Evolutionary conservation across 1,284 basidiomycete genomes (phyloP).

Genomic region (Ustilago bromivora): DNA sequence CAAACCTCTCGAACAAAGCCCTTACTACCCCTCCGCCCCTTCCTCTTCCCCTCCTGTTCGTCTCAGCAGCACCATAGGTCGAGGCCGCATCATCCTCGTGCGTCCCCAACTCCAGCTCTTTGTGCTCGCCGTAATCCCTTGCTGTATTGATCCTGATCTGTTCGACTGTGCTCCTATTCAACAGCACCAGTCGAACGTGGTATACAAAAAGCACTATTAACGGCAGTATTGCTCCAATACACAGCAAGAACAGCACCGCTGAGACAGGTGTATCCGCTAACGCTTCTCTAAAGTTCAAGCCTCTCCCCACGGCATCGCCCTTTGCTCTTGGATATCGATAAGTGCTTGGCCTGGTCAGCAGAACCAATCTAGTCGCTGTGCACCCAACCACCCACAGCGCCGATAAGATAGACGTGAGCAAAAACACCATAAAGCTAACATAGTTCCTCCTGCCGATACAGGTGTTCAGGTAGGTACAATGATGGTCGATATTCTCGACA

Average conservation of each 20-base stretch:
- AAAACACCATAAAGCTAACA: conserved; percentile 65
- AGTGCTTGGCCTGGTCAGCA: conserved; percentile 37
- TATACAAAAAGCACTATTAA: conserved; percentile 58
- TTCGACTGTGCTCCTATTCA: conserved; percentile 68
- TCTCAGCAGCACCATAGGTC: conserved; percentile 16
- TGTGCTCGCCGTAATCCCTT: conserved; percentile 53
- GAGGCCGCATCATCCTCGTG: conserved; percentile 24
- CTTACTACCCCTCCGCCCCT: not conserved
- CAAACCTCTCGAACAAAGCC: conserved; percentile 24
- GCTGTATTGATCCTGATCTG: conserved; percentile 64
- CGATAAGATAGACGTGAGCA: conserved; percentile 41
- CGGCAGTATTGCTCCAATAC: conserved; percentile 45
- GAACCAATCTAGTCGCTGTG: conserved; percentile 41
- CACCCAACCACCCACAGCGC: conserved; percentile 37
- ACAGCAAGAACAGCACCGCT: conserved; percentile 60
- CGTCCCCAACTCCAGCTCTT: conserved; percentile 22
- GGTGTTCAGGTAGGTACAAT: conserved; percentile 69
- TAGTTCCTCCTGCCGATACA: conserved; percentile 69
- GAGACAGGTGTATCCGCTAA: conserved; percentile 54
- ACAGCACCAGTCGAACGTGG: conserved; percentile 58
- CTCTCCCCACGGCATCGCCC: conserved; percentile 32
- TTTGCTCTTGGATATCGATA: conserved; percentile 33
- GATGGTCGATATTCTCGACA: conserved; percentile 69
- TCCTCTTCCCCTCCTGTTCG: conserved; percentile 7
- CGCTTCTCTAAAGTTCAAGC: conserved; percentile 45